Conservation (phyloP, 2,329 filamentous ascomycete genomes). For the Pyricularia grisea region DNA sequence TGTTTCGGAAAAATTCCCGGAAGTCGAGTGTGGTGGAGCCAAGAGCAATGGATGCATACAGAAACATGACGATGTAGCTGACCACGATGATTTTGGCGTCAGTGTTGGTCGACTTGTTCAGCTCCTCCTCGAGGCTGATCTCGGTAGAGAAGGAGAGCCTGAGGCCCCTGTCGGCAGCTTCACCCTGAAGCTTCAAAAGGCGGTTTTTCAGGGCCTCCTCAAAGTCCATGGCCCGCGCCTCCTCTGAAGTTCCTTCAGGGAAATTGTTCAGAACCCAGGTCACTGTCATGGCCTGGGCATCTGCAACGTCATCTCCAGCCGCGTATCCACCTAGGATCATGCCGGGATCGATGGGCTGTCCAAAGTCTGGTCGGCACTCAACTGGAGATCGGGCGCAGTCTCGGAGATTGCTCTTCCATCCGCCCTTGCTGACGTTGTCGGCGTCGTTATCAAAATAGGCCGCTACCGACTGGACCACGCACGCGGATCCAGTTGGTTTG, state of each 20-base stretch:
- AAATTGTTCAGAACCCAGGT: slow-evolving; percentile 95
- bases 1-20: slow-evolving; percentile 70
- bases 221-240: slow-evolving; percentile 77
- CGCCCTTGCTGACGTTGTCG: slow-evolving; percentile 46
- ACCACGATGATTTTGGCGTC: slow-evolving; percentile 94
- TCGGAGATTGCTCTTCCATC: slow-evolving; percentile 64
- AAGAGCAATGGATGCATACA: slow-evolving; percentile 88
- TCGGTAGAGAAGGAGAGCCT: slow-evolving; percentile 92
- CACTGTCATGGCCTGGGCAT: slow-evolving; percentile 72
- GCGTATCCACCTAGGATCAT: slow-evolving; percentile 80
- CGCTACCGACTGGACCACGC: slow-evolving; percentile 87
- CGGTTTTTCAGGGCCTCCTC: slow-evolving; percentile 68
- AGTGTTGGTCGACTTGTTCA: slow-evolving; percentile 97
- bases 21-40: slow-evolving; percentile 78
- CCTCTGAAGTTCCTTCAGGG: slow-evolving; percentile 59
- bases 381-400: slow-evolving; percentile 74
- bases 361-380: slow-evolving; percentile 77
- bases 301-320: slow-evolving; percentile 51
- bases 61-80: slow-evolving; percentile 98
- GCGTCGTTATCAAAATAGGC: slow-evolving; percentile 73
- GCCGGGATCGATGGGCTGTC: slow-evolving; percentile 77
- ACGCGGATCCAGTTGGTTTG: slow-evolving; percentile 82
- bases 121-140: slow-evolving; percentile 85
- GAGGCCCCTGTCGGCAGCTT: slow-evolving; percentile 69
- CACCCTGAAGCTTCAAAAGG: slow-evolving; percentile 67